Evolutionary conservation across 2,329 filamentous ascomycete genomes (phyloP), one percentile per base, ranked within the genome.

Genomic region (Pseudogymnoascus sp.): DNA sequence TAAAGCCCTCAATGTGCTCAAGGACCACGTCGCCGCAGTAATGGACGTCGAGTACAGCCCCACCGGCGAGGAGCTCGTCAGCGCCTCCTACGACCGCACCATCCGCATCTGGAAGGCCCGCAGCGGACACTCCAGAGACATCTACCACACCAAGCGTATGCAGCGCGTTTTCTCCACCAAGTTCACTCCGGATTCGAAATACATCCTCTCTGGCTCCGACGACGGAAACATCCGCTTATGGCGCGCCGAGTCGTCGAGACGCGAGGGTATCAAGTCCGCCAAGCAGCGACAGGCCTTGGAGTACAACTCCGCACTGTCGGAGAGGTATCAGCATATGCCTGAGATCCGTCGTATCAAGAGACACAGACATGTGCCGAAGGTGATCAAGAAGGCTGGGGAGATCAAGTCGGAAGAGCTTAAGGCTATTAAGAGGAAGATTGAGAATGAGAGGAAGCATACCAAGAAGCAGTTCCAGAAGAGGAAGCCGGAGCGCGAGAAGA

Each of bases 101-200:
- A 81, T 99, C 61, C 86, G 94, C 60, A 78, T 97, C 59, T 97
- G 92, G 90, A 85, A 85, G 72, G 83, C 90, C 63, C 84, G 87
- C 67, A 80, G 87, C 65, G 93, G 93, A 23, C 91, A 94, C 75
- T 92, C 90, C 12, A 83, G 92, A 69, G 94, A 99, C 72, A 86
- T 97, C 59, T 99, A 97, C 77, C 92, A 97, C 78, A 97, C 94
- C 16, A 96, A 97, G 77, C 87, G 94, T 66, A 97, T 97, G 93
- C 93, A 97, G 78, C 85, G 93, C 68, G 92, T 97, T 62, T 95
- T 95, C 78, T 87, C 88, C 8, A 86, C 86, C 58, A 85, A 84
- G 65, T 97, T 90, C 82, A 94, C 92, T 0, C 90, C 92, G 5
- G 94, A 99, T 74, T 87, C 89, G 67, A 90, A 90, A 69, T 99